These are phyloP conservation scores for Cladophialophora exuberans DNA, from an alignment of 2,329 filamentous ascomycete genomes.

Conservation along the genomic window DNA sequence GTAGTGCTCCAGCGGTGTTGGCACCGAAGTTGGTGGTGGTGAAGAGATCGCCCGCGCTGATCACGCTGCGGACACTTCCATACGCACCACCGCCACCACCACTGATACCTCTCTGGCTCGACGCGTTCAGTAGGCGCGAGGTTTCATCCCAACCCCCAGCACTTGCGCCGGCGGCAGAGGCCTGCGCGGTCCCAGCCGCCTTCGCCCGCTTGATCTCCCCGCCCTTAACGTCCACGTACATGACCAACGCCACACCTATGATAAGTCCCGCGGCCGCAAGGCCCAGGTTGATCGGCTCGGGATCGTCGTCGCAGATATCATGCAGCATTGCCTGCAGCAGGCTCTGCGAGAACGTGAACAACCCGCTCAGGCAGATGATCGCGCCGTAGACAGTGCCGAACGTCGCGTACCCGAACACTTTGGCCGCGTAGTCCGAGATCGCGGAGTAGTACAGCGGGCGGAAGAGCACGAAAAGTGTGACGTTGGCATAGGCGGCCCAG, in stretches of 20 bases:
- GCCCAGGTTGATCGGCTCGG: constrained; percentile 74
- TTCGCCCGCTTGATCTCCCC: constrained; percentile 32
- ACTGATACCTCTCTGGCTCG: not conserved
- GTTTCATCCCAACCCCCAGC: constrained; percentile 1
- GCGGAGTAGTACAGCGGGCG: constrained; percentile 90
- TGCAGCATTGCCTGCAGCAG: constrained; percentile 79
- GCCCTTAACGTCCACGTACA: constrained; percentile 64
- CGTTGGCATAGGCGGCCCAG: constrained; percentile 74
- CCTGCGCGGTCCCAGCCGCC: constrained; percentile 10
- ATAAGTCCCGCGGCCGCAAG: constrained; percentile 65
- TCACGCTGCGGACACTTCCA: too few relatives aligned
- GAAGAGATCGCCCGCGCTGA: not conserved
- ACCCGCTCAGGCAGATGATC: constrained; percentile 81
- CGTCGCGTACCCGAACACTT: constrained; percentile 89
- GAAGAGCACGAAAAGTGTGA: constrained; percentile 82
- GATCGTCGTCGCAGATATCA: constrained; percentile 69
- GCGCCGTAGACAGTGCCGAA: constrained; percentile 91
- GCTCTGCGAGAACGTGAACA: constrained; percentile 82
- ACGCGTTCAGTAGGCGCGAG: not conserved
- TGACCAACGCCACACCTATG: constrained; percentile 68
- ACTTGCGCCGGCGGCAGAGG: not conserved
- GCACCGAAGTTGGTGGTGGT: not conserved
- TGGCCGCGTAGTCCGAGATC: constrained; percentile 85
- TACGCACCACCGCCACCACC: not conserved
- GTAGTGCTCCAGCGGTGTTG: too few relatives aligned